Conservation (phyloP, 164 flowering plant species). For the Litsea cubeba region DNA sequence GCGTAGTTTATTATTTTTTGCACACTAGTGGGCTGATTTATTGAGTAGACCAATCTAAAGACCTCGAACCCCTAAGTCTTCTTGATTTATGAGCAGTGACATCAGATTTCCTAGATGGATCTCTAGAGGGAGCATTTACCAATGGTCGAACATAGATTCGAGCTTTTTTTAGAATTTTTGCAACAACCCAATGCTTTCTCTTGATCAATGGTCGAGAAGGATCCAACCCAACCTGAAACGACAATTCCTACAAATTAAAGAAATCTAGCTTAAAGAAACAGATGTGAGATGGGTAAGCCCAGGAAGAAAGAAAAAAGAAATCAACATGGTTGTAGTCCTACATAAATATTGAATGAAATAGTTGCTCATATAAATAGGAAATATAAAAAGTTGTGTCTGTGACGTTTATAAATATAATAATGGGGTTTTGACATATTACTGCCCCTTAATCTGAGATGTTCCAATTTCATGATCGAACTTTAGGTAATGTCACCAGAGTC, state of each 20-base stretch:
- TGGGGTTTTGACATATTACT: no score
- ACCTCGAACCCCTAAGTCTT: no score
- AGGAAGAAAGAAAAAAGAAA: neutral
- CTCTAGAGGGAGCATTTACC: constrained; percentile 3
- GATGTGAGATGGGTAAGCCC: neutral
- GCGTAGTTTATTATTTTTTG: no score
- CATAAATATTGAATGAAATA: neutral
- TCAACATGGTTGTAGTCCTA: neutral
- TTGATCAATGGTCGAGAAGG: constrained; percentile 91
- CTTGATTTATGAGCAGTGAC: constrained; percentile 22
- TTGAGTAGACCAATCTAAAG: no score
- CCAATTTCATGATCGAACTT: no score
- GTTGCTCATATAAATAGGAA: neutral
- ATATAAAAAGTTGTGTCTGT: neutral
- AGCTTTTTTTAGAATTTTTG: constrained; percentile 77
- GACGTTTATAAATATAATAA: no score
- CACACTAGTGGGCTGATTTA: no score
- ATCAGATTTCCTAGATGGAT: constrained; percentile 15
- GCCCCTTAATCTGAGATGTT: no score
- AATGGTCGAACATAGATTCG: constrained; percentile 55
- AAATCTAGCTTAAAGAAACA: neutral
- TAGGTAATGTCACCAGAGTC: no score
- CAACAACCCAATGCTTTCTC: no score
- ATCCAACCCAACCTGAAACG: constrained; percentile 65
- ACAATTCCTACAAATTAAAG: constrained; percentile 4